Percentiles rank a stretch among this genome's conserved stretches.
These are phyloP conservation scores for Jamesozyma gamospora DNA, from an alignment of 805 yeast species.

Conservation along the genomic window DNA sequence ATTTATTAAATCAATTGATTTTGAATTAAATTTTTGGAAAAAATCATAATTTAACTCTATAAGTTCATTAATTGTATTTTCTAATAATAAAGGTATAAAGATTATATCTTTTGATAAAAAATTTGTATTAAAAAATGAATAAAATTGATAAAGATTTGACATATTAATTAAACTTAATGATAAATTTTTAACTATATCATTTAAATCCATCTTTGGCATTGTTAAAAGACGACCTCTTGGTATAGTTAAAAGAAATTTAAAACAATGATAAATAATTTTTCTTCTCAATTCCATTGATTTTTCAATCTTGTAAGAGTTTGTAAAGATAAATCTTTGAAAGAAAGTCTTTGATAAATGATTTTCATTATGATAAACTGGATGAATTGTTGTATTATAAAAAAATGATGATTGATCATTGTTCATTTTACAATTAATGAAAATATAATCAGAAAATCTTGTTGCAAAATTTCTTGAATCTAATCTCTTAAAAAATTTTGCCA, in stretches of 20 bases:
- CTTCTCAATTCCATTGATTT: slow-evolving; percentile 18
- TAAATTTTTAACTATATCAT: slow-evolving; percentile 9
- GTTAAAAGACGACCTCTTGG: slow-evolving; percentile 13
- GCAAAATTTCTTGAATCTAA: slow-evolving; percentile 12
- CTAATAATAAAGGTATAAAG: slow-evolving; percentile 19
- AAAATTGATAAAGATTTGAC: slow-evolving; percentile 12
- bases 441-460: slow-evolving; percentile 11
- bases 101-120: slow-evolving; percentile 10
- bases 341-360: slow-evolving; percentile 9
- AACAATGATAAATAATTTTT: slow-evolving; percentile 12
- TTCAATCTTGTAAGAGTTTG: slow-evolving; percentile 8
- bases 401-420: not conserved
- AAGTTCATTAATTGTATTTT: slow-evolving; percentile 12
- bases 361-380: slow-evolving; percentile 17
- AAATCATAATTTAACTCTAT: not conserved
- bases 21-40: not conserved
- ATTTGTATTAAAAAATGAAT: slow-evolving; percentile 13
- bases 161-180: slow-evolving; percentile 10
- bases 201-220: slow-evolving; percentile 9
- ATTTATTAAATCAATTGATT: too few species aligned
- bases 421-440: slow-evolving; percentile 12
- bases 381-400: not conserved
- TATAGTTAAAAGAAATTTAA: slow-evolving; percentile 11
- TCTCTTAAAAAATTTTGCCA: slow-evolving; percentile 11
- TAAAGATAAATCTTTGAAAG: slow-evolving; percentile 8